A percentile compares a stretch with the other conserved stretches of the same genome.
These are phyloP conservation scores for Anisogramma anomala DNA, from an alignment of 2,329 filamentous ascomycete genomes.

Conservation along the genomic window DNA sequence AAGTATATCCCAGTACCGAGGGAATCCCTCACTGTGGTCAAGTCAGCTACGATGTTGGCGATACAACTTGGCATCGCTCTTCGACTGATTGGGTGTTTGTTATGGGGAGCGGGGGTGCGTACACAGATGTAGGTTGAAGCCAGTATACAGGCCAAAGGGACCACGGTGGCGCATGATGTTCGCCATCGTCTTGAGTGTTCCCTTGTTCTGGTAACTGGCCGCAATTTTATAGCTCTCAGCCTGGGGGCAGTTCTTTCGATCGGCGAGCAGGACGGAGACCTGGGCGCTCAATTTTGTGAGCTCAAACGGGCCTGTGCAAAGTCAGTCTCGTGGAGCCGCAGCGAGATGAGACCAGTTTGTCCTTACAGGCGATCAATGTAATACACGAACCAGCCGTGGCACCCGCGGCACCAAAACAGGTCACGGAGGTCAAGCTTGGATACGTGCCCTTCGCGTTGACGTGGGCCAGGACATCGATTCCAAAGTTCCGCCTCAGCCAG, in stretches of 20 bases:
- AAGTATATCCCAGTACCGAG: conserved; percentile 79
- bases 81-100: too few species aligned
- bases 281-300: conserved; percentile 83
- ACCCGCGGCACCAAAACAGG: conserved; percentile 67
- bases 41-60: too few species aligned
- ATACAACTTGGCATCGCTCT: too few species aligned
- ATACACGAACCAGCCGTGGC: conserved; percentile 71
- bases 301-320: conserved; percentile 60
- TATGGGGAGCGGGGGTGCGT: conserved; percentile 25
- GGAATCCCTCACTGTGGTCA: conserved; percentile 58
- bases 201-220: conserved; percentile 64
- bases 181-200: conserved; percentile 62
- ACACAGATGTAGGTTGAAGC: conserved; percentile 69
- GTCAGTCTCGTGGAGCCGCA: background rate
- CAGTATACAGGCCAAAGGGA: conserved; percentile 63
- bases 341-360: background rate
- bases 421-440: conserved; percentile 60
- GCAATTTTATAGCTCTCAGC: conserved; percentile 47
- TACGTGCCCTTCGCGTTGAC: conserved; percentile 60
- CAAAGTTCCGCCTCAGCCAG: conserved; percentile 56
- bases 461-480: conserved; percentile 59
- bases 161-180: conserved; percentile 69
- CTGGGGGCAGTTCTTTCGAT: conserved; percentile 34
- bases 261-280: conserved; percentile 66
- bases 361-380: conserved; percentile 63